Conservation (phyloP, 2,329 filamentous ascomycete species). For the Fusarium sp. region DNA sequence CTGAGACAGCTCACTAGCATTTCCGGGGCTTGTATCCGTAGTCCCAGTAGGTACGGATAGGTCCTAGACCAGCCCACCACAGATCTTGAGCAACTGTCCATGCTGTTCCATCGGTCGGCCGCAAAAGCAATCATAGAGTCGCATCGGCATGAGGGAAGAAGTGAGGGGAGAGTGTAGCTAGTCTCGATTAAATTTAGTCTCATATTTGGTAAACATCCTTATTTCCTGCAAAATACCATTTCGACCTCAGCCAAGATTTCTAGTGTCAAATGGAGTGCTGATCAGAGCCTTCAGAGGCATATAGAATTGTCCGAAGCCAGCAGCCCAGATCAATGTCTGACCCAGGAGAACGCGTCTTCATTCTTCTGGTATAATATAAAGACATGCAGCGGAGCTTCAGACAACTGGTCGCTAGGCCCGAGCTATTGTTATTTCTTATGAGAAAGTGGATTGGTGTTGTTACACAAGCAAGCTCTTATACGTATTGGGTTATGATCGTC, state of each 20-base stretch:
- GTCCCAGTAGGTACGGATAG: constrained; percentile 3
- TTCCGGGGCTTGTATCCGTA: constrained; percentile 16
- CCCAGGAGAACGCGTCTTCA: not conserved
- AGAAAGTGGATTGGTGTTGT: constrained; percentile 15
- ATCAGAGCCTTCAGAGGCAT: constrained; percentile 2
- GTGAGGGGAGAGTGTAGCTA: constrained; percentile 14
- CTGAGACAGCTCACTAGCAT: constrained; percentile 10
- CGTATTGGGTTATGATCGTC: constrained; percentile 30
- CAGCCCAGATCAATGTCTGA: constrained; percentile 8
- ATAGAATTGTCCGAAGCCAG: constrained; percentile 1
- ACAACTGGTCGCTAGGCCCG: constrained; percentile 2
- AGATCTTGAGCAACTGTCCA: not conserved
- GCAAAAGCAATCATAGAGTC: constrained; percentile 21
- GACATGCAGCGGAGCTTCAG: constrained; percentile 21
- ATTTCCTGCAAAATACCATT: constrained; percentile 18
- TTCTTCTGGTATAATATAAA: constrained; percentile 1
- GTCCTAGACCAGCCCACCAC: not conserved
- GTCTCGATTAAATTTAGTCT: constrained; percentile 21
- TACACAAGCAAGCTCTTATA: constrained; percentile 32
- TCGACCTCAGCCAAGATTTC: constrained; percentile 7
- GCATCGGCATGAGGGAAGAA: constrained; percentile 12
- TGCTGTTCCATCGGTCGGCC: not conserved
- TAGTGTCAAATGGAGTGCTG: not conserved
- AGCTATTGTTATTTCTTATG: constrained; percentile 4
- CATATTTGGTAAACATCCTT: constrained; percentile 15